Conservation (phyloP, 352 stramenopile genomes). For the Phytophthora sp. region DNA sequence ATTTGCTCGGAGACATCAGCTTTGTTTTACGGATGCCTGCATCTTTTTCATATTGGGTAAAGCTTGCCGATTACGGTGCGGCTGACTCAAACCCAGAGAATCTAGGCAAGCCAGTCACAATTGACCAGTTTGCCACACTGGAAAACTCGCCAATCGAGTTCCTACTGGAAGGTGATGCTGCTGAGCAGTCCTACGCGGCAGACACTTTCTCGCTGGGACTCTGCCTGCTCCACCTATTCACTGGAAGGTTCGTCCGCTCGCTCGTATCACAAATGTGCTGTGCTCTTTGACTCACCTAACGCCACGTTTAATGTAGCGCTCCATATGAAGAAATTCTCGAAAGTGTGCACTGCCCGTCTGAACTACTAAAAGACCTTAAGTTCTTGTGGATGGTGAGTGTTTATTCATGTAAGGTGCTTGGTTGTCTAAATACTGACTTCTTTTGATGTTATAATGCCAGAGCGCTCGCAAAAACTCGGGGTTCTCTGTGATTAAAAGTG, state of each 20-base stretch:
- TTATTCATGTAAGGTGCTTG: not conserved
- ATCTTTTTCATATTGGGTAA: slow-evolving; percentile 90
- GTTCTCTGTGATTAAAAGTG: slow-evolving; percentile 73
- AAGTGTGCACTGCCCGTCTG: slow-evolving; percentile 89
- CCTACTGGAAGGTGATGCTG: slow-evolving; percentile 92
- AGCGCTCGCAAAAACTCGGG: slow-evolving; percentile 58
- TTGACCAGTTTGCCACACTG: slow-evolving; percentile 97
- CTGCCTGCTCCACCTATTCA: slow-evolving; percentile 97
- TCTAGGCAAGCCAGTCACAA: slow-evolving; percentile 90
- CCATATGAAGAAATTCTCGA: slow-evolving; percentile 99
- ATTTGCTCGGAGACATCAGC: slow-evolving; percentile 54
- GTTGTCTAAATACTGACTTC: not conserved
- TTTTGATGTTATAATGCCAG: slow-evolving; percentile 21
- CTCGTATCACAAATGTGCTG: too few species aligned
- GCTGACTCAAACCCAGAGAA: slow-evolving; percentile 90
- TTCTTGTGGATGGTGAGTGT: slow-evolving; percentile 87
- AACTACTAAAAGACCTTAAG: slow-evolving; percentile 84
- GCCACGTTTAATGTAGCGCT: too few species aligned
- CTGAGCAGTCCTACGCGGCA: slow-evolving; percentile 90
- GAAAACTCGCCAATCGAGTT: slow-evolving; percentile 98
- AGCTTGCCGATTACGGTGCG: slow-evolving; percentile 98
- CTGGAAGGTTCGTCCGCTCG: slow-evolving; percentile 71
- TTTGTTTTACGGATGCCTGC: slow-evolving; percentile 69
- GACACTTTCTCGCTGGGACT: slow-evolving; percentile 97
- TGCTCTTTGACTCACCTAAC: too few species aligned